These are phyloP conservation scores for Fomitopsis palustris DNA, from an alignment of 1,284 basidiomycete genomes.

Conservation along the genomic window DNA sequence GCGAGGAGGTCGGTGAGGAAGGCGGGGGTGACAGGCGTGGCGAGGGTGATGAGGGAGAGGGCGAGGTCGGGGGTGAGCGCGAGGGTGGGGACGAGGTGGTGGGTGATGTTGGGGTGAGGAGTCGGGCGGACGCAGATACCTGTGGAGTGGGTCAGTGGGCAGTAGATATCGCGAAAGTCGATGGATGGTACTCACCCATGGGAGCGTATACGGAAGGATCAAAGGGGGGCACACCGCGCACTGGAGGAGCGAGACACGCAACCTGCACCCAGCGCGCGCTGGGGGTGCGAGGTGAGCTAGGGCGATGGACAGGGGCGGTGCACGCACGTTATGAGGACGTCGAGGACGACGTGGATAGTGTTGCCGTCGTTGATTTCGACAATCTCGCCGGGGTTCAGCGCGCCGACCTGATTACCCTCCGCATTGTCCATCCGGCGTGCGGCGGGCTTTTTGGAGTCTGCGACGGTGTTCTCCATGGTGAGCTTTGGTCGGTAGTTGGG, in stretches of 20 bases:
- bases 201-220: conserved; percentile 44
- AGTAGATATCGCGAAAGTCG: too few relatives aligned
- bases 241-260: conserved; percentile 44
- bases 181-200: conserved; percentile 38
- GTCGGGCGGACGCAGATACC: conserved; percentile 52
- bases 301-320: neutral
- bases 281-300: neutral
- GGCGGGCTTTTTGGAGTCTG: neutral
- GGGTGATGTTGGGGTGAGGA: conserved; percentile 45
- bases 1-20: conserved; percentile 60
- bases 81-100: conserved; percentile 54
- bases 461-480: conserved; percentile 5
- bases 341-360: conserved; percentile 40
- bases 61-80: conserved; percentile 45
- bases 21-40: conserved; percentile 55
- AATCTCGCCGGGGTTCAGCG: neutral
- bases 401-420: neutral
- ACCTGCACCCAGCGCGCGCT: conserved; percentile 53
- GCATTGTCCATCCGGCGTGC: neutral
- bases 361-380: conserved; percentile 48
- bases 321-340: conserved; percentile 42
- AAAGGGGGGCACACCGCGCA: conserved; percentile 25
- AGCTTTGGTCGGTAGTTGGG: conserved; percentile 15
- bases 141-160: conserved; percentile 18
- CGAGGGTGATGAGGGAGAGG: conserved; percentile 51